These are phyloP conservation scores for Suillus variegatus DNA, from an alignment of 768 basidiomycete species.

Conservation along the genomic window DNA sequence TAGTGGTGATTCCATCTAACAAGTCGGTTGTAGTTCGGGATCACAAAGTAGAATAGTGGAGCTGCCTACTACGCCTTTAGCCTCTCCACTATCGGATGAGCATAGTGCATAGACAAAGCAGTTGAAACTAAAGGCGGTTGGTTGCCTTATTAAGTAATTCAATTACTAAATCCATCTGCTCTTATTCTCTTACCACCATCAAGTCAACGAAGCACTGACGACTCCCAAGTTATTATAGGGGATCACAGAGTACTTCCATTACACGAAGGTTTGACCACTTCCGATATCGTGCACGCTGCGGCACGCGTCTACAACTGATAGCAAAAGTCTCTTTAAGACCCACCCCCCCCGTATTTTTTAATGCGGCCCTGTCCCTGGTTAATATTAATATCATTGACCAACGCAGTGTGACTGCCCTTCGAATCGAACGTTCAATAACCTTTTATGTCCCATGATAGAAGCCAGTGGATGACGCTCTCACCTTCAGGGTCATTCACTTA, in stretches of 20 bases:
- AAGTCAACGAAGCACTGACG: too few relatives aligned
- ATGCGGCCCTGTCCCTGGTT: background rate
- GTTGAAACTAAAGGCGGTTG: too few relatives aligned
- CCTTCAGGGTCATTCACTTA: slow-evolving; percentile 1
- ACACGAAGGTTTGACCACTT: too few relatives aligned
- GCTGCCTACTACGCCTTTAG: background rate
- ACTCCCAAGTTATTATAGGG: too few relatives aligned
- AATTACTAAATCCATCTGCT: background rate
- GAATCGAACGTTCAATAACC: background rate
- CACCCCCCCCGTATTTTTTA: background rate
- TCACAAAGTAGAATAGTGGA: background rate
- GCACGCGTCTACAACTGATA: background rate
- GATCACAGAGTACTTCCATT: too few relatives aligned
- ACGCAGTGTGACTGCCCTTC: background rate
- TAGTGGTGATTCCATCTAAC: slow-evolving; percentile 35
- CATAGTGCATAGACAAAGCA: background rate
- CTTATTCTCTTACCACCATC: too few relatives aligned
- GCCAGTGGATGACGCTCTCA: background rate
- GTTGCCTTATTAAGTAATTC: background rate
- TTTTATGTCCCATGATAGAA: background rate
- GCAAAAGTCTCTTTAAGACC: background rate
- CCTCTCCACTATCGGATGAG: background rate
- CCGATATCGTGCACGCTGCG: background rate
- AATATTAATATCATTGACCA: background rate
- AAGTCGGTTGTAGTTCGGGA: background rate